Evolutionary conservation across 2,329 filamentous ascomycete species (phyloP).

Genomic region (Fusarium anguioides): DNA sequence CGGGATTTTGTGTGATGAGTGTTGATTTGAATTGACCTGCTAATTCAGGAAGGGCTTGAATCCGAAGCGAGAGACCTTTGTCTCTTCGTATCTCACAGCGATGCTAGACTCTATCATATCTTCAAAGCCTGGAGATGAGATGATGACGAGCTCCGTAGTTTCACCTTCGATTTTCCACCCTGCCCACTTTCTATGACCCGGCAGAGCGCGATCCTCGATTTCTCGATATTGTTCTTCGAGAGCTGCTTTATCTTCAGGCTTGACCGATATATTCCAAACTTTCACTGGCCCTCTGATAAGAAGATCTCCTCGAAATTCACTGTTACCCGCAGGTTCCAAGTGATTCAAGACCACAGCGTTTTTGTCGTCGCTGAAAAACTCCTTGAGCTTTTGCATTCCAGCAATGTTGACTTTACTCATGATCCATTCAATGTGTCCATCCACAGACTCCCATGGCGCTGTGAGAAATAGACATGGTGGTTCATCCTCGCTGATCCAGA

Average conservation of each 20-base stretch:
- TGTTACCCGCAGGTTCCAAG: slow-evolving; percentile 49
- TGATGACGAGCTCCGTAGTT: slow-evolving; percentile 54
- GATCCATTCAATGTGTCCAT: slow-evolving; percentile 58
- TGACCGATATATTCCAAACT: slow-evolving; percentile 51
- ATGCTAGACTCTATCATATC: slow-evolving; percentile 49
- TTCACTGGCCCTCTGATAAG: slow-evolving; percentile 47
- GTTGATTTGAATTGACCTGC: slow-evolving; percentile 4
- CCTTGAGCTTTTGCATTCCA: slow-evolving; percentile 49
- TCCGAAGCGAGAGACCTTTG: slow-evolving; percentile 36
- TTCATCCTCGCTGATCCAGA: slow-evolving; percentile 51
- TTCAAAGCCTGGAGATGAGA: slow-evolving; percentile 52
- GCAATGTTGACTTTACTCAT: slow-evolving; percentile 54
- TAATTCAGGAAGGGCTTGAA: slow-evolving; percentile 44
- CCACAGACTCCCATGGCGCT: slow-evolving; percentile 57
- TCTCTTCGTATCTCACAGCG: slow-evolving; percentile 31
- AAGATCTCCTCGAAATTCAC: slow-evolving; percentile 44
- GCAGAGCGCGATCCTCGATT: slow-evolving; percentile 47
- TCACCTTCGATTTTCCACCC: slow-evolving; percentile 57
- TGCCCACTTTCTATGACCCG: slow-evolving; percentile 50
- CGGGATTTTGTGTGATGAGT: slow-evolving; percentile 22
- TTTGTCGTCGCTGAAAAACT: slow-evolving; percentile 50
- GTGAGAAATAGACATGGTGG: slow-evolving; percentile 56
- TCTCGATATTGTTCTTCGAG: slow-evolving; percentile 51
- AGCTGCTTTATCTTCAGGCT: slow-evolving; percentile 45
- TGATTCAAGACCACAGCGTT: slow-evolving; percentile 55